These are phyloP conservation scores for Gomphus bonarii DNA, from an alignment of 1,284 basidiomycete genomes.

Conservation along the genomic window DNA sequence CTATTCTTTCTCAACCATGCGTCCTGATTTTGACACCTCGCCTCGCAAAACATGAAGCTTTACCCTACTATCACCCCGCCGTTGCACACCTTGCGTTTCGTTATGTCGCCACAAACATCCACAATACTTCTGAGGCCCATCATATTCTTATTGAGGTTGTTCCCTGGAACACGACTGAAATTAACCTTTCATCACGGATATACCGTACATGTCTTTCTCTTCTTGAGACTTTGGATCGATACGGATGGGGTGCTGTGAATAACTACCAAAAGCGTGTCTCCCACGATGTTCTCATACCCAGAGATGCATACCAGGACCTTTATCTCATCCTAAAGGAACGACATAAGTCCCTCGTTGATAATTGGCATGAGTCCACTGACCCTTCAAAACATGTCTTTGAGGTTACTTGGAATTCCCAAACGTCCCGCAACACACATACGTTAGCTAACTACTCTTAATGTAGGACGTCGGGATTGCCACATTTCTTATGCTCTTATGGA, in stretches of 20 bases:
- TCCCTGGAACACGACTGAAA: slow-evolving; percentile 28
- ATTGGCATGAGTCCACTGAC: slow-evolving; percentile 77
- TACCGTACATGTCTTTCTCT: slow-evolving; percentile 75
- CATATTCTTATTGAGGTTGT: slow-evolving; percentile 42
- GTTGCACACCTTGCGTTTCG: slow-evolving; percentile 68
- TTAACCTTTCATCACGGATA: slow-evolving; percentile 50
- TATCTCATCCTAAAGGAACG: slow-evolving; percentile 81
- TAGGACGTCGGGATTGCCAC: slow-evolving; percentile 88
- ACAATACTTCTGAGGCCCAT: slow-evolving; percentile 1
- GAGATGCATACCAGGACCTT: slow-evolving; percentile 80
- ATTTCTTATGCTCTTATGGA: slow-evolving; percentile 89
- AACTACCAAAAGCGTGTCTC: slow-evolving; percentile 80
- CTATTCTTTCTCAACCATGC: slow-evolving; percentile 21
- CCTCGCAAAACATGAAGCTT: slow-evolving; percentile 27
- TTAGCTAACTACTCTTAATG: not conserved
- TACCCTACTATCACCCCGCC: slow-evolving; percentile 76
- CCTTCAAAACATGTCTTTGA: slow-evolving; percentile 83
- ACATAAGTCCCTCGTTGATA: slow-evolving; percentile 62
- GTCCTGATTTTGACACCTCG: slow-evolving; percentile 58
- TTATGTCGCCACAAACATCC: slow-evolving; percentile 28
- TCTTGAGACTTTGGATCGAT: slow-evolving; percentile 74
- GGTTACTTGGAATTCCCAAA: slow-evolving; percentile 26
- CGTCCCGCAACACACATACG: not conserved
- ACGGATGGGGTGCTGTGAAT: slow-evolving; percentile 72
- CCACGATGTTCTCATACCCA: slow-evolving; percentile 74